phyloP scores from a whole-genome alignment of 1,139 yeast species.

The Spencermartinsiella ligniputridi region DNA sequence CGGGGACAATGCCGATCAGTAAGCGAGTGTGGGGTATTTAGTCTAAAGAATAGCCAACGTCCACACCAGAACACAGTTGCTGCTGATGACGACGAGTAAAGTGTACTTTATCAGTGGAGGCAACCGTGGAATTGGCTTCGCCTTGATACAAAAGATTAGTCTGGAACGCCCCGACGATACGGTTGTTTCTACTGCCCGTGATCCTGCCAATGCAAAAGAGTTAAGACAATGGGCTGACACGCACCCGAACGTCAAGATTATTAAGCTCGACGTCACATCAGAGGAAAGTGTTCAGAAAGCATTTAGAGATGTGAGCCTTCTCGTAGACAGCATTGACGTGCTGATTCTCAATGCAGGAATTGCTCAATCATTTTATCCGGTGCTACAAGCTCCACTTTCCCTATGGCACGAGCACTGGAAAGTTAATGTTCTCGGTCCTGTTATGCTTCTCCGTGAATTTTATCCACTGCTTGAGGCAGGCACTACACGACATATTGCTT shows the following conservation, averaged over 20 bases:
- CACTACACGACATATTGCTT: conserved; percentile 21
- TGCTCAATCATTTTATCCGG: conserved; percentile 10
- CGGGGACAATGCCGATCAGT: too few relatives aligned
- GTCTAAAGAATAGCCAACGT: background rate
- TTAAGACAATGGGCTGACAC: conserved; percentile 12
- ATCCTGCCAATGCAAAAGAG: conserved; percentile 10
- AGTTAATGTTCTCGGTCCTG: conserved; percentile 35
- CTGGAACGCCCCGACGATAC: conserved; percentile 18
- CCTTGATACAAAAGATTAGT: conserved; percentile 27
- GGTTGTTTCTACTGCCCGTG: conserved; percentile 33
- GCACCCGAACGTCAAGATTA: conserved; percentile 22
- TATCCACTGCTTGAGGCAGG: conserved; percentile 23
- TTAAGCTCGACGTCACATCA: conserved; percentile 25
- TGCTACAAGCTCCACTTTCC: conserved; percentile 21
- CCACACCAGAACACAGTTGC: background rate
- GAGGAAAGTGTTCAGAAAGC: conserved; percentile 17
- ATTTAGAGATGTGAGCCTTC: conserved; percentile 22
- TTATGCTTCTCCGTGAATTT: conserved; percentile 30
- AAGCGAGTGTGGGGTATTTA: background rate
- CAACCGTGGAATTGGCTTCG: conserved; percentile 36
- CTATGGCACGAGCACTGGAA: conserved; percentile 30
- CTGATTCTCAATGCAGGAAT: conserved; percentile 51
- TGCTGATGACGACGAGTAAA: background rate
- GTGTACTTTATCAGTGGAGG: conserved; percentile 30
- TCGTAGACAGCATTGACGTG: conserved; percentile 39